phyloP scores from a whole-genome alignment of 2,329 filamentous ascomycete species.

The Aspergillus pseudonomiae region DNA sequence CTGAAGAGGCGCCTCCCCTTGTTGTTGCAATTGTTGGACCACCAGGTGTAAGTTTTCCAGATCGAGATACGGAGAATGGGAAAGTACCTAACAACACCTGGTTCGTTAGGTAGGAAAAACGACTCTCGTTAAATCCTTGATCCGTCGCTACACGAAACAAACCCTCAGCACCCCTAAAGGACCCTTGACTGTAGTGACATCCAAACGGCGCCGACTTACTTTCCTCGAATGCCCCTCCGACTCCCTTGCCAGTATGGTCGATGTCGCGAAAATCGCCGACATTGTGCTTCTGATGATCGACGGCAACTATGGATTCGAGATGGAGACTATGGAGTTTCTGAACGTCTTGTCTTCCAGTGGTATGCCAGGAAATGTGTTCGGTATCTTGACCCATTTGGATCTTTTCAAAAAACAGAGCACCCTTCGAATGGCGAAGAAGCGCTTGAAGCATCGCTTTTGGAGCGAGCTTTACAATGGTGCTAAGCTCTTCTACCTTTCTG shows the following conservation, averaged over 20 bases:
- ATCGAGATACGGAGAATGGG: background rate
- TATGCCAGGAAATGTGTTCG: constrained; percentile 98
- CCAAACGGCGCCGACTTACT: constrained; percentile 90
- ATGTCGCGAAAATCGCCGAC: constrained; percentile 94
- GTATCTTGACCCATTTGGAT: constrained; percentile 93
- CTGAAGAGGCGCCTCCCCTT: constrained; percentile 91
- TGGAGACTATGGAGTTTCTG: constrained; percentile 99
- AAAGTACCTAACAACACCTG: constrained; percentile 8
- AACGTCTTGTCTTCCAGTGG: constrained; percentile 91
- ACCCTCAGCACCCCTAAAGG: constrained; percentile 86
- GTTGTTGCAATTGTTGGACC: constrained; percentile 94
- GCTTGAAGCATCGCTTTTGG: constrained; percentile 94
- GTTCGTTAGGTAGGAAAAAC: constrained; percentile 72
- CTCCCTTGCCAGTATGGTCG: constrained; percentile 93
- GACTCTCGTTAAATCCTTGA: constrained; percentile 89
- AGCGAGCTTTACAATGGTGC: constrained; percentile 95
- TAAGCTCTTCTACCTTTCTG: constrained; percentile 94
- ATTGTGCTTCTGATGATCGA: constrained; percentile 98
- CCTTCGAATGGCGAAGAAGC: constrained; percentile 91
- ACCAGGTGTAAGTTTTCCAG: constrained; percentile 69
- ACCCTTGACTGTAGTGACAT: constrained; percentile 93
- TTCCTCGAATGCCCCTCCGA: constrained; percentile 96
- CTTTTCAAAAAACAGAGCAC: constrained; percentile 92
- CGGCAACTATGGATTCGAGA: constrained; percentile 97
- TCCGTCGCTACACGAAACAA: constrained; percentile 94